Evolutionary conservation across 352 stramenopile genomes (phyloP).

Genomic region (Phytophthora boehmeriae): DNA sequence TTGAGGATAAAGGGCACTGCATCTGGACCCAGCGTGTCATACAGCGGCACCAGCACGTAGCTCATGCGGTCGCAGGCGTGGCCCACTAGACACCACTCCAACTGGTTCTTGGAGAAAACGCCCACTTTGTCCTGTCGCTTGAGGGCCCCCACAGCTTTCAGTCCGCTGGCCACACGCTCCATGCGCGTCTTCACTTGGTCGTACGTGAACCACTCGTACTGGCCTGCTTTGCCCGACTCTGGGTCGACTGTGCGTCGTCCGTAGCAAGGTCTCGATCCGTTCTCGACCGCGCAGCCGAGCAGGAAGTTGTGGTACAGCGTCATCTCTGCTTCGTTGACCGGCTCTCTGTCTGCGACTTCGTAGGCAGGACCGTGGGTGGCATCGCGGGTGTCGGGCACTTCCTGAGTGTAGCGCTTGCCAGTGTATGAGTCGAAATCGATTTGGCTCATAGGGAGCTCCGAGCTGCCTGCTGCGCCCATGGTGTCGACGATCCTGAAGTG

Average conservation of each 20-base stretch:
- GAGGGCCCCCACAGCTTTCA: constrained; percentile 18
- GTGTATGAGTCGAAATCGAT: constrained; percentile 34
- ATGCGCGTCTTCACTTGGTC: constrained; percentile 33
- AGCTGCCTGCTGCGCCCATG: constrained; percentile 31
- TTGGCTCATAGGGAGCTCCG: constrained; percentile 26
- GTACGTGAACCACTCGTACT: constrained; percentile 54
- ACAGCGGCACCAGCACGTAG: constrained; percentile 57
- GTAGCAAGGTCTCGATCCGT: constrained; percentile 32
- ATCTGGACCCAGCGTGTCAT: constrained; percentile 61
- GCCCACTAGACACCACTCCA: constrained; percentile 49
- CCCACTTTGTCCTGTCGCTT: constrained; percentile 46
- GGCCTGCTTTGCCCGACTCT: constrained; percentile 22
- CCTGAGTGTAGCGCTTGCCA: constrained; percentile 30
- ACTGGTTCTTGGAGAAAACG: constrained; percentile 56
- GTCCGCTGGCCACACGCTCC: constrained; percentile 28
- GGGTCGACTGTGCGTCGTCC: constrained; percentile 31
- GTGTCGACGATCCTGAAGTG: neutral
- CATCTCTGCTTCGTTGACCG: constrained; percentile 23
- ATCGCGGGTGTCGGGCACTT: constrained; percentile 34
- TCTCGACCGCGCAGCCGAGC: constrained; percentile 24
- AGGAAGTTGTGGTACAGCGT: constrained; percentile 46
- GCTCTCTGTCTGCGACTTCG: constrained; percentile 15
- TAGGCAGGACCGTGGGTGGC: constrained; percentile 31
- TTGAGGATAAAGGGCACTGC: constrained; percentile 60
- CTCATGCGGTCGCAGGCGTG: constrained; percentile 54